Evolutionary conservation across 1,284 basidiomycete species (phyloP).

Genomic region (Uromyces viciae-fabae): DNA sequence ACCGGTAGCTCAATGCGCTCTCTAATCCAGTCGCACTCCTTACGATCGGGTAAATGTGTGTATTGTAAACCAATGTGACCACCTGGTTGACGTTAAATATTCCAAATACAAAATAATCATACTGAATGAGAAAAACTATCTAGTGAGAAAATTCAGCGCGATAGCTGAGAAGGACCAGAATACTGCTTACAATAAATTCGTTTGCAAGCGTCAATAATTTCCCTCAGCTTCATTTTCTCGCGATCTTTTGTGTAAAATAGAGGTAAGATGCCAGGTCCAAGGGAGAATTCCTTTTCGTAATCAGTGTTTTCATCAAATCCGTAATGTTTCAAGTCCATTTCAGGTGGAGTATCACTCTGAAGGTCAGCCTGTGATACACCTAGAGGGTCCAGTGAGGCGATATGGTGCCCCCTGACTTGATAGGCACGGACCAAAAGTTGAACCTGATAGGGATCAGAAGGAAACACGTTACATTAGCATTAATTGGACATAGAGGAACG

Average conservation of each 20-base stretch:
- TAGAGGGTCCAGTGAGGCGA: slow-evolving; percentile 91
- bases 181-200: slow-evolving; percentile 80
- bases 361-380: slow-evolving; percentile 87
- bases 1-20: slow-evolving; percentile 92
- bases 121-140: neutral
- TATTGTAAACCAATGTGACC: slow-evolving; percentile 94
- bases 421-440: slow-evolving; percentile 96
- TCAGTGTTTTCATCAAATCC: slow-evolving; percentile 84
- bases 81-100: slow-evolving; percentile 63
- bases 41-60: slow-evolving; percentile 96
- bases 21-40: slow-evolving; percentile 98
- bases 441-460: slow-evolving; percentile 61
- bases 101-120: neutral
- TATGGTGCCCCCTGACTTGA: slow-evolving; percentile 96
- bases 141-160: neutral
- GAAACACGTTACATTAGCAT: neutral
- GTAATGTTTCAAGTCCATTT: slow-evolving; percentile 86
- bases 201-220: slow-evolving; percentile 87
- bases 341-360: slow-evolving; percentile 69
- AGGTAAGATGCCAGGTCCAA: slow-evolving; percentile 92
- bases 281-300: slow-evolving; percentile 85
- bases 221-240: slow-evolving; percentile 80
- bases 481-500: neutral
- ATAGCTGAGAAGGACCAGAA: slow-evolving; percentile 34
- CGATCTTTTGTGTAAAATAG: slow-evolving; percentile 82